phyloP scores from a whole-genome alignment of 768 basidiomycete genomes.

The Amanita subjunquillea region DNA sequence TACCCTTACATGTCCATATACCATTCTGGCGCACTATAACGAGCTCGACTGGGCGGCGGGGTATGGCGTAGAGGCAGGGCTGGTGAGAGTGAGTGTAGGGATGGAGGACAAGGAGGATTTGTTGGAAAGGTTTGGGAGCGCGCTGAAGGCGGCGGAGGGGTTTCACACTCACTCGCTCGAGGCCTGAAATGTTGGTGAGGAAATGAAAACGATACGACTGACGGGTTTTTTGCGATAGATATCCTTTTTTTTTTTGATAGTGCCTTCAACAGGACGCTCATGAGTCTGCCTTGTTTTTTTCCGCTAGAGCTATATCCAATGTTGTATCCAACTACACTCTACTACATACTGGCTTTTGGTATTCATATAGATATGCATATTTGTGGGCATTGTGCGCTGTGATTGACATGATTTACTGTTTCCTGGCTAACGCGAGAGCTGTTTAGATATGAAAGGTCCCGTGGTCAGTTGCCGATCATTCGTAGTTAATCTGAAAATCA shows the following conservation, averaged over 20 bases:
- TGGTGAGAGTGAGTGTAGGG: constrained; percentile 89
- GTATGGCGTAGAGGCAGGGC: constrained; percentile 74
- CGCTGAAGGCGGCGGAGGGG: constrained; percentile 65
- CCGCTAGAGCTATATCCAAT: not conserved
- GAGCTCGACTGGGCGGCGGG: constrained; percentile 89
- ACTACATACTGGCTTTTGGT: no score
- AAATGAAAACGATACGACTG: no score
- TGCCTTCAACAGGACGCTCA: constrained; percentile 1
- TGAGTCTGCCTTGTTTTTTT: not conserved
- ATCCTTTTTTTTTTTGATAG: not conserved
- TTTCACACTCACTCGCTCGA: not conserved
- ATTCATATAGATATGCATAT: no score
- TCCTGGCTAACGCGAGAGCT: no score
- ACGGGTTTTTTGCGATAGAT: no score
- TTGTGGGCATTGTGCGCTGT: no score
- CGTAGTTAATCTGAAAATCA: no score
- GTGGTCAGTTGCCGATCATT: no score
- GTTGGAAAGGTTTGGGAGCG: constrained; percentile 46
- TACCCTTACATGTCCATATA: constrained; percentile 89
- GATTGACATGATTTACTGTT: no score
- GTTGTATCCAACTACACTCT: no score
- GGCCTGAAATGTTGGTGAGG: no score
- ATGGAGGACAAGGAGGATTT: constrained; percentile 63
- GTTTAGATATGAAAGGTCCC: no score
- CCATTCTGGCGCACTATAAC: constrained; percentile 80